A percentile compares a stretch with the other conserved stretches of the same genome.
phyloP scores from a whole-genome alignment of 2,329 filamentous ascomycete genomes.

The Venturia asperata region DNA sequence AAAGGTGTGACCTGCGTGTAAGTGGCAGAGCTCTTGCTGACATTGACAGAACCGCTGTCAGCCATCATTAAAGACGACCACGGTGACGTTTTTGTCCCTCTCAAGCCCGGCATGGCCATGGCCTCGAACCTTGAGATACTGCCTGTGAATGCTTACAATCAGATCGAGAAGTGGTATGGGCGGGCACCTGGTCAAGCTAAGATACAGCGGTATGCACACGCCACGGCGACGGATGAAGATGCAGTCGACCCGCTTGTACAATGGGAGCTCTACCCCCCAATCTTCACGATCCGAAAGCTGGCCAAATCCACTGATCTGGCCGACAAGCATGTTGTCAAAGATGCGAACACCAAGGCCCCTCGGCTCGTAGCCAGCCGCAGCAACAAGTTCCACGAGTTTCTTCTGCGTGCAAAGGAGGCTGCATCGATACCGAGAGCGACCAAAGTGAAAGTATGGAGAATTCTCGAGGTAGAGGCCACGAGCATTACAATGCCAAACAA shows the following conservation, averaged over 20 bases:
- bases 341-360: slow-evolving; percentile 44
- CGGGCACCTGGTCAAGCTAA: slow-evolving; percentile 60
- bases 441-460: slow-evolving; percentile 71
- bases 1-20: neutral
- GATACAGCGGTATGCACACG: slow-evolving; percentile 70
- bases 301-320: slow-evolving; percentile 25
- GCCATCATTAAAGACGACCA: slow-evolving; percentile 29
- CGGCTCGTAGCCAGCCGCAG: slow-evolving; percentile 65
- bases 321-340: slow-evolving; percentile 26
- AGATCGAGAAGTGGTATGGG: slow-evolving; percentile 77
- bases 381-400: slow-evolving; percentile 64
- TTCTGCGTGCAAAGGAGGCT: slow-evolving; percentile 64
- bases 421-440: slow-evolving; percentile 60
- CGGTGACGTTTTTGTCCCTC: slow-evolving; percentile 56
- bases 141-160: slow-evolving; percentile 71
- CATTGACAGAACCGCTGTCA: slow-evolving; percentile 7
- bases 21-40: neutral
- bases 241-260: slow-evolving; percentile 57
- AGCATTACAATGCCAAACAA: slow-evolving; percentile 25
- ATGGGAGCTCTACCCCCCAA: slow-evolving; percentile 77
- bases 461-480: slow-evolving; percentile 45
- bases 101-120: slow-evolving; percentile 59
- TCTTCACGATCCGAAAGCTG: slow-evolving; percentile 79
- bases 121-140: slow-evolving; percentile 71
- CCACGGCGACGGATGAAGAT: slow-evolving; percentile 53